Percentiles rank a stretch among this genome's conserved stretches.
phyloP scores from a whole-genome alignment of 106 monocot genomes.

The Posidonia australis region DNA sequence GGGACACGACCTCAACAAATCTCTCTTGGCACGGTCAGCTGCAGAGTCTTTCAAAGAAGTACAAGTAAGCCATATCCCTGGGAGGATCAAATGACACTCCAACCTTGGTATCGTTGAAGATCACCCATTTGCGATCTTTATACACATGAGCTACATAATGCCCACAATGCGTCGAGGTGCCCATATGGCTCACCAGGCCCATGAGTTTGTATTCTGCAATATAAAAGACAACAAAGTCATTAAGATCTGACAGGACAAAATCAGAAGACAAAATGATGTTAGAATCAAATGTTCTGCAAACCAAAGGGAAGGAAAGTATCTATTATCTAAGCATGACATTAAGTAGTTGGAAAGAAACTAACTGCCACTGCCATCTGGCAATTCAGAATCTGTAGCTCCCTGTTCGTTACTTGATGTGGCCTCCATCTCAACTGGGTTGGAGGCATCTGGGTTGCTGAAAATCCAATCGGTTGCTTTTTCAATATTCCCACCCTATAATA shows the following conservation, averaged over 20 bases:
- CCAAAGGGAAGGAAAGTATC: too few species aligned
- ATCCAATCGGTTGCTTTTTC: constrained; percentile 97
- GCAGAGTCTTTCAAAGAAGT: constrained; percentile 66
- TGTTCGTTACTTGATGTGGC: constrained; percentile 28
- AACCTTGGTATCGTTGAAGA: constrained; percentile 88
- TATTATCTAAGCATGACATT: too few species aligned
- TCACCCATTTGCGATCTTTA: constrained; percentile 82
- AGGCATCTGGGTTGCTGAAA: constrained; percentile 74
- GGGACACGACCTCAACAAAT: background rate
- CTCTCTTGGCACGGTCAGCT: background rate
- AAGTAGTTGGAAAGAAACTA: constrained; percentile 13
- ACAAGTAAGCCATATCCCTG: constrained; percentile 86
- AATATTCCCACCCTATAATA: constrained; percentile 65
- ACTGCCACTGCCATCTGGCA: constrained; percentile 95
- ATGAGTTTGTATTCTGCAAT: constrained; percentile 70
- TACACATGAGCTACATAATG: constrained; percentile 86
- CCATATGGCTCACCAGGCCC: constrained; percentile 88
- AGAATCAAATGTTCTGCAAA: too few species aligned
- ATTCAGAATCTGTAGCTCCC: constrained; percentile 22
- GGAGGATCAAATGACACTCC: constrained; percentile 71
- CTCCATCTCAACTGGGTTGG: constrained; percentile 37
- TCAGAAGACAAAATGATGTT: too few species aligned
- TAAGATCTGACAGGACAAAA: background rate
- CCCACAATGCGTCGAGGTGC: constrained; percentile 86
- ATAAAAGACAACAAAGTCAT: background rate